These are phyloP conservation scores for Camellia japonica DNA, from an alignment of 148 eudicot species.

Conservation along the genomic window DNA sequence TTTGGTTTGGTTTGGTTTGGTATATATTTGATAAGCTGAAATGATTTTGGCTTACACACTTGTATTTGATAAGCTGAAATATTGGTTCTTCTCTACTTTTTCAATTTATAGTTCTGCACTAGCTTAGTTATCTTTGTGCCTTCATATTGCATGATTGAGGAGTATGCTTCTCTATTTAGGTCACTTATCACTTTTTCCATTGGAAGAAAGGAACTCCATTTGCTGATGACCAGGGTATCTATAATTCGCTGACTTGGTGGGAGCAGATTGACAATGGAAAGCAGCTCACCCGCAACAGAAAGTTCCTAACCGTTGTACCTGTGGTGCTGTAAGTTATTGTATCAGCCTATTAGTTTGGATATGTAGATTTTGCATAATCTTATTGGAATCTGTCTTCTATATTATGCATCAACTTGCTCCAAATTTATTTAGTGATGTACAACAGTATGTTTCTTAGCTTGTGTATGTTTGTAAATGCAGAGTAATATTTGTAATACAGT, in stretches of 20 bases:
- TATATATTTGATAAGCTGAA: background rate
- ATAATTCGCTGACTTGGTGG: slow-evolving; percentile 92
- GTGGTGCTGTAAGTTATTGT: slow-evolving; percentile 71
- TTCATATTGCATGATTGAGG: slow-evolving; percentile 14
- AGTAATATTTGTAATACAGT: background rate
- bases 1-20: too few species aligned
- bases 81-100: background rate
- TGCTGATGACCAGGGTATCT: slow-evolving; percentile 93
- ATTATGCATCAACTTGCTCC: background rate
- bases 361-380: background rate
- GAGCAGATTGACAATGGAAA: slow-evolving; percentile 88
- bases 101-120: slow-evolving; percentile 4
- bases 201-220: slow-evolving; percentile 96
- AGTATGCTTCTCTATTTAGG: slow-evolving; percentile 24
- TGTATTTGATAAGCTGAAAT: background rate
- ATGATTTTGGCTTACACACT: too few species aligned
- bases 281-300: slow-evolving; percentile 92
- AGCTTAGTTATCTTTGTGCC: background rate
- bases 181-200: slow-evolving; percentile 87
- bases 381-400: slow-evolving; percentile 3
- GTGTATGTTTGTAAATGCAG: background rate
- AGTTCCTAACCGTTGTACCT: slow-evolving; percentile 86
- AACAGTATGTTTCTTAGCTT: background rate
- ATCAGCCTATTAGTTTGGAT: background rate
- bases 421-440: background rate